These are phyloP conservation scores for Globisporangium parvum DNA, from an alignment of 352 stramenopile genomes.

Conservation along the genomic window DNA sequence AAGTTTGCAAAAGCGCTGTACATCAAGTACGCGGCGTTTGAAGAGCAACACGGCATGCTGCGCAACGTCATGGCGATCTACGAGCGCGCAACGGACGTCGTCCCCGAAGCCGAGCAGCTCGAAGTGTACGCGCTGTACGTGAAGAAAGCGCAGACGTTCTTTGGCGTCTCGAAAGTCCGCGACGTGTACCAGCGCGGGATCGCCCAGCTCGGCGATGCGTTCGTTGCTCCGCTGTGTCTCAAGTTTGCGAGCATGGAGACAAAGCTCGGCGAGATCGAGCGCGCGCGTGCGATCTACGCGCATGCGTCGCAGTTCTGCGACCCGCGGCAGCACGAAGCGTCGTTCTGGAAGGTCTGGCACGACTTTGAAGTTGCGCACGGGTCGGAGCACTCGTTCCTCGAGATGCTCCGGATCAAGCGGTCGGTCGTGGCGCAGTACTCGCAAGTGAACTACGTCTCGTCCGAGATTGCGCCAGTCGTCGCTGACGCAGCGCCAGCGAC, in stretches of 20 bases:
- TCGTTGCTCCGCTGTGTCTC: constrained; percentile 90
- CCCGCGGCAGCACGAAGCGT: constrained; percentile 87
- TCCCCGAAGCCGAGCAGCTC: constrained; percentile 87
- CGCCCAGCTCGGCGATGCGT: constrained; percentile 88
- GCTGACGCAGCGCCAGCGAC: constrained; percentile 6
- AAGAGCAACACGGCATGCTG: constrained; percentile 95
- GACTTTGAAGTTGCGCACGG: constrained; percentile 95
- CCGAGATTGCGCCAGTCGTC: constrained; percentile 68
- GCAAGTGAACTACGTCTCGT: constrained; percentile 96
- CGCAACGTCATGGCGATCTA: constrained; percentile 96
- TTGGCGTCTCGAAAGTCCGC: constrained; percentile 94
- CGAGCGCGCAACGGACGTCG: constrained; percentile 87
- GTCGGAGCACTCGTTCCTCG: constrained; percentile 96
- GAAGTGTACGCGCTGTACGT: constrained; percentile 94
- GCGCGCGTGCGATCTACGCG: constrained; percentile 92
- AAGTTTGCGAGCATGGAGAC: constrained; percentile 96
- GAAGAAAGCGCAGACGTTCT: constrained; percentile 93
- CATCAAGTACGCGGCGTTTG: constrained; percentile 91
- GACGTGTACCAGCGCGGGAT: constrained; percentile 97
- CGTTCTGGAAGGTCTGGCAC: constrained; percentile 97
- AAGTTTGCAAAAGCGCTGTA: constrained; percentile 86
- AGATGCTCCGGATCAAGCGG: constrained; percentile 98
- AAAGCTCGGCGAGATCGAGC: constrained; percentile 95
- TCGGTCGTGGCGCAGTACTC: constrained; percentile 95
- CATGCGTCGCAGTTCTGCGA: constrained; percentile 98